Conservation (phyloP, 805 yeast genomes). For the Yarrowia sp. region DNA sequence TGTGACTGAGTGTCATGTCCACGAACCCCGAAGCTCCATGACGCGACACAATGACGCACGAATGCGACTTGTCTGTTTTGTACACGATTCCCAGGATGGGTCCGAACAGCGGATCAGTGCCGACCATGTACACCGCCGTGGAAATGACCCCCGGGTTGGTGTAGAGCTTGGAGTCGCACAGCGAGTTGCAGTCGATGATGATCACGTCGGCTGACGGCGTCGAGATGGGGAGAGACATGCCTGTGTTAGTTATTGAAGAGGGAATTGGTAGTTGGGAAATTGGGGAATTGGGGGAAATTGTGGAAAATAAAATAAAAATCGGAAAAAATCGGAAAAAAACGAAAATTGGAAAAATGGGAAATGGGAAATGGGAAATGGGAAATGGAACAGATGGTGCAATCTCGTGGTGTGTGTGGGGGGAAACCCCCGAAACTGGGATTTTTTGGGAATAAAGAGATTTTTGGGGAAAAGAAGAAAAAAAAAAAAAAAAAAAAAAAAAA, state of each 20-base stretch:
- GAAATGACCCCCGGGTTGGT: constrained; percentile 12
- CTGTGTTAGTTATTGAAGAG: constrained; percentile 24
- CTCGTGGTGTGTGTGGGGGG: too few relatives aligned
- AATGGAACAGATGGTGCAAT: too few relatives aligned
- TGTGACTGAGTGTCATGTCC: constrained; percentile 61
- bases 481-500: too few relatives aligned
- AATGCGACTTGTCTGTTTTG: constrained; percentile 43
- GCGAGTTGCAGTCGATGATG: constrained; percentile 35
- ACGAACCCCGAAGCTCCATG: constrained; percentile 71
- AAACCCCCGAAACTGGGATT: too few relatives aligned
- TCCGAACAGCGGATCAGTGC: constrained; percentile 50
- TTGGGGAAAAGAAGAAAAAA: too few relatives aligned
- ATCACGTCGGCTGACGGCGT: constrained; percentile 28
- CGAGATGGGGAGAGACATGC: constrained; percentile 16
- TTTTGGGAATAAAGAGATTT: too few relatives aligned
- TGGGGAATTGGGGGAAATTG: not conserved
- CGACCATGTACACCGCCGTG: constrained; percentile 51
- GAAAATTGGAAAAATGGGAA: too few relatives aligned
- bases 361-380: too few relatives aligned
- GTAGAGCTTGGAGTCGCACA: constrained; percentile 31
- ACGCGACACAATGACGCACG: constrained; percentile 49
- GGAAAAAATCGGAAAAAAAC: too few relatives aligned
- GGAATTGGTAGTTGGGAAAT: not conserved
- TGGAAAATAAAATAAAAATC: not conserved
- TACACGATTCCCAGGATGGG: constrained; percentile 50